These are phyloP conservation scores for Penicillium hesseltinei DNA, from an alignment of 2,329 filamentous ascomycete genomes.

Conservation along the genomic window DNA sequence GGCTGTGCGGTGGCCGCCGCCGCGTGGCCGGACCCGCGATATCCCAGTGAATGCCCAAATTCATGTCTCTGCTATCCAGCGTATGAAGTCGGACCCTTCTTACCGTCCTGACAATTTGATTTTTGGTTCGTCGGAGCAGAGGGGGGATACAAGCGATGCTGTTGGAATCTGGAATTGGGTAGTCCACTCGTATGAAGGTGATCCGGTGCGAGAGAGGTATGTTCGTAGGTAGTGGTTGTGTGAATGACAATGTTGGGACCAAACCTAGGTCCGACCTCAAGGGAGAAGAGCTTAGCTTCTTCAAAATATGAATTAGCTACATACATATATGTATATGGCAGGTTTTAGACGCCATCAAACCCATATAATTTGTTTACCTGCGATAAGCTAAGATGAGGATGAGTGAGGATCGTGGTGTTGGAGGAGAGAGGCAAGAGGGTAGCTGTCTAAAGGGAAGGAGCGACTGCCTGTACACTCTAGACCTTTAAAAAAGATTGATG, in stretches of 20 bases:
- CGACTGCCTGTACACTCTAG: too few relatives aligned
- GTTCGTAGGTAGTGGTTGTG: background rate
- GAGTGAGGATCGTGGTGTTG: too few relatives aligned
- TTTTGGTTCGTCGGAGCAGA: slow-evolving; percentile 46
- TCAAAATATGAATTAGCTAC: too few relatives aligned
- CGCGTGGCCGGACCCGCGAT: slow-evolving; percentile 69
- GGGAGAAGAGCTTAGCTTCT: background rate
- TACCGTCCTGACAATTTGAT: slow-evolving; percentile 74
- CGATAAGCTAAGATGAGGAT: too few relatives aligned
- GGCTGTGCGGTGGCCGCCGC: slow-evolving; percentile 71
- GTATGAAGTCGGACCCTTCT: slow-evolving; percentile 59
- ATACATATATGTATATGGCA: too few relatives aligned
- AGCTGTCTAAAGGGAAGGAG: too few relatives aligned
- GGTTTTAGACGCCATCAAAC: too few relatives aligned
- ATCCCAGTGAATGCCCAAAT: slow-evolving; percentile 65
- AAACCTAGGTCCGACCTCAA: background rate
- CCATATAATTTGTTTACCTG: too few relatives aligned
- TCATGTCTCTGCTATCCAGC: slow-evolving; percentile 68
- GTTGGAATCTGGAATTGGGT: slow-evolving; percentile 17
- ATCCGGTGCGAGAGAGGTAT: slow-evolving; percentile 17
- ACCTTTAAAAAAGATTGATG: too few relatives aligned
- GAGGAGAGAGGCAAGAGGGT: too few relatives aligned
- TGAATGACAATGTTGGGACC: background rate
- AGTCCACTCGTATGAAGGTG: slow-evolving; percentile 13
- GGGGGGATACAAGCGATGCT: slow-evolving; percentile 49